phyloP scores from a whole-genome alignment of 2,329 filamentous ascomycete species.

The Aspergillus sp. region DNA sequence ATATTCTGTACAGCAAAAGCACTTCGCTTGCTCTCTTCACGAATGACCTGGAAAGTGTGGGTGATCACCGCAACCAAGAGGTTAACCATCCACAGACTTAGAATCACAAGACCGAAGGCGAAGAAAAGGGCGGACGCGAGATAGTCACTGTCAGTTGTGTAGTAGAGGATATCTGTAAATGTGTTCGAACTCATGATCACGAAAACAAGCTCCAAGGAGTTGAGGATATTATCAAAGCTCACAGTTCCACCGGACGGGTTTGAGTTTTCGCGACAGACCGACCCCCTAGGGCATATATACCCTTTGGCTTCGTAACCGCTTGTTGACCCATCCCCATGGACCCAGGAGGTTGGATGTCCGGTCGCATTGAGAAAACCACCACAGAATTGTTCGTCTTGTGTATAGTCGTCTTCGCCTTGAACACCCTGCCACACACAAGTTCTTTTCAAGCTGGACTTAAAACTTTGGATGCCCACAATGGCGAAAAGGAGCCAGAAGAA shows the following conservation, averaged over 20 bases:
- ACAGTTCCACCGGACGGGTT: slow-evolving; percentile 81
- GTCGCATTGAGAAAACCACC: slow-evolving; percentile 69
- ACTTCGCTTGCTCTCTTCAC: slow-evolving; percentile 89
- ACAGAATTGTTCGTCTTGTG: slow-evolving; percentile 60
- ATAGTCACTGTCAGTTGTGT: slow-evolving; percentile 86
- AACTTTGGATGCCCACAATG: slow-evolving; percentile 93
- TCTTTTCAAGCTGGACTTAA: slow-evolving; percentile 72
- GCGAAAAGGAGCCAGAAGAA: slow-evolving; percentile 99
- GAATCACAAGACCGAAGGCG: slow-evolving; percentile 67
- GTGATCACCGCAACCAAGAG: slow-evolving; percentile 94
- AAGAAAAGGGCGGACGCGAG: slow-evolving; percentile 73
- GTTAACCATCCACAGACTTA: slow-evolving; percentile 95
- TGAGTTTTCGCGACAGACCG: slow-evolving; percentile 67
- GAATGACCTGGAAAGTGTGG: slow-evolving; percentile 94
- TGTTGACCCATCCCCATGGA: slow-evolving; percentile 45
- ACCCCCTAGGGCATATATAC: slow-evolving; percentile 76
- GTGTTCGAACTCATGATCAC: slow-evolving; percentile 98
- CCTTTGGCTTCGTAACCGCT: slow-evolving; percentile 57
- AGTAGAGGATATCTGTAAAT: slow-evolving; percentile 90
- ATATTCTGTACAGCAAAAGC: slow-evolving; percentile 76
- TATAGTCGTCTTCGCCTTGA: slow-evolving; percentile 31
- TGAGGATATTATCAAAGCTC: slow-evolving; percentile 88
- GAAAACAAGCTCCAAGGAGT: slow-evolving; percentile 90
- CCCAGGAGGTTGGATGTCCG: slow-evolving; percentile 58
- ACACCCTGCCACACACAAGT: slow-evolving; percentile 72